Conservation (phyloP, 371 early-diverging fungal species). For the Actinomortierella ambigua region DNA sequence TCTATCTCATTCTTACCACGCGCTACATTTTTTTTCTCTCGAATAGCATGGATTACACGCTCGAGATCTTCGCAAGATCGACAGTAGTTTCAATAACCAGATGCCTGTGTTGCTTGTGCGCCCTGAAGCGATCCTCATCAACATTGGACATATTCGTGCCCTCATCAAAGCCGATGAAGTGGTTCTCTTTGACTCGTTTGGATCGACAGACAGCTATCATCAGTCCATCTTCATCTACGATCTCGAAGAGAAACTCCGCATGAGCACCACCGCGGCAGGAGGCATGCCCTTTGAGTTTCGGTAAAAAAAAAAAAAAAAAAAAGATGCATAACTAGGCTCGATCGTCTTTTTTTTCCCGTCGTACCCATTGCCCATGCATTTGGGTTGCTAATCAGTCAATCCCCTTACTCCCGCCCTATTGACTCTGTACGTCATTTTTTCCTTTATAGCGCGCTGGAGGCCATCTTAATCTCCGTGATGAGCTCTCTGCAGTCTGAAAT, state of each 20-base stretch:
- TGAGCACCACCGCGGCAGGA: constrained; percentile 52
- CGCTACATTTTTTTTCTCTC: too few relatives aligned
- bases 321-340: not conserved
- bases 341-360: not conserved
- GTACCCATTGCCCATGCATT: too few relatives aligned
- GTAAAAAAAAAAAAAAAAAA: constrained; percentile 36
- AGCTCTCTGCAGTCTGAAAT: constrained; percentile 75
- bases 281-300: constrained; percentile 74
- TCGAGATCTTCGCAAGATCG: constrained; percentile 83
- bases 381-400: too few relatives aligned
- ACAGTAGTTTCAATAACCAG: constrained; percentile 77
- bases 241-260: constrained; percentile 73
- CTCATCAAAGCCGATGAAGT: constrained; percentile 82
- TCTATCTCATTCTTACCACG: too few relatives aligned
- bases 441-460: constrained; percentile 77
- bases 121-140: constrained; percentile 81
- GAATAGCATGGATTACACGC: constrained; percentile 69
- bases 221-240: constrained; percentile 82
- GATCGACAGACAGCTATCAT: constrained; percentile 67
- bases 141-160: constrained; percentile 80
- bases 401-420: too few relatives aligned
- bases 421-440: too few relatives aligned
- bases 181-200: constrained; percentile 77
- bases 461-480: constrained; percentile 77
- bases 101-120: constrained; percentile 88